Evolutionary conservation across 306 rosid genomes (phyloP), one percentile per base, ranked within the genome.

Genomic region (Trichosanthes cucumerina): DNA sequence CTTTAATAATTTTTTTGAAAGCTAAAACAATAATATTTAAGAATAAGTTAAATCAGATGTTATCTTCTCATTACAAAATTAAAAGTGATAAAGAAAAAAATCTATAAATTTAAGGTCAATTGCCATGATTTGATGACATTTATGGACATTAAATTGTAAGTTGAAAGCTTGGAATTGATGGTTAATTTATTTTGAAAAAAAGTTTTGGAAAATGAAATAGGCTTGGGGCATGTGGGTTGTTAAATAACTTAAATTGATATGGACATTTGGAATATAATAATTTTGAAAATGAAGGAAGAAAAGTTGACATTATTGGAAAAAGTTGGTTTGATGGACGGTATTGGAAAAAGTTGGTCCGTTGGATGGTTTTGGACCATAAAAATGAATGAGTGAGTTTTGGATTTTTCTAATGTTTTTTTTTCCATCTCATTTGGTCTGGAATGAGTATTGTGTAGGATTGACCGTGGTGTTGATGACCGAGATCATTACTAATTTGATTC

Each of bases 161-260:
- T 50, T 3, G 58, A 52, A 15, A 50, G 6, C 43, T 39, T 39
- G 43, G 6, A 39, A 39, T 39, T 52, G 23, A 52, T 52, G 9
- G n/a, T 54, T 54, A 54, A n/a, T 54, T 54, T 54, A 54, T 54
- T 19, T 54, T 54, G 1, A 0, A 19, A 26, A 62, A 62, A 28
- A 60, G n/a, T 60, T 64, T 15, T 3, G 34, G n/a, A 34, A 65
- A 24, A 65, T 19, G 47, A 69, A 70, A 70, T 43, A 43, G 76
- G 76, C 14, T 4, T 23, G 2, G 12, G 12, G 36, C 76, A 70
- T 14, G 76, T 70, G 76, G 57, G 57, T 24, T 70, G 76, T 70
- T 70, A 57, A n/a, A n/a, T n/a, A n/a, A n/a, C n/a, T n/a, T n/a
- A n/a, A 70, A 70, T 70, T 70, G 76, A 70, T 5, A 41, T 70